Evolutionary conservation across 2,329 filamentous ascomycete genomes (phyloP).

Genomic region (Coniella vitis): DNA sequence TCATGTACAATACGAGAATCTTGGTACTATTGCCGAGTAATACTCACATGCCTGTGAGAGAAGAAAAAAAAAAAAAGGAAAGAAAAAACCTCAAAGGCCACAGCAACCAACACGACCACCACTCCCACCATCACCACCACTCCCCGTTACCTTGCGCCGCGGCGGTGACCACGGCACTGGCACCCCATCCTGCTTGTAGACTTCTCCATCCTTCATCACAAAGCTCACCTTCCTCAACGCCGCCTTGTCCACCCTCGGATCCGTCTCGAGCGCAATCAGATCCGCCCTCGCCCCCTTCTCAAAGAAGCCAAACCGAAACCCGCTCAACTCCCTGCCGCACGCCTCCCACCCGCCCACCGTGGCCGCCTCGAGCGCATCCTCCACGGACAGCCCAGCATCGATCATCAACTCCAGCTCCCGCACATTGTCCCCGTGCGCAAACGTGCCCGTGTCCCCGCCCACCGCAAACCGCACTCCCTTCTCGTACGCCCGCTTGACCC

Average conservation of each 20-base stretch:
- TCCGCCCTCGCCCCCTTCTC: slow-evolving; percentile 43
- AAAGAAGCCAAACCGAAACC: slow-evolving; percentile 45
- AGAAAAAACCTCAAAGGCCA: no score
- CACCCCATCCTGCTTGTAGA: slow-evolving; percentile 37
- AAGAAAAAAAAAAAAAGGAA: no score
- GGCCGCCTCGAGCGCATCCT: slow-evolving; percentile 41
- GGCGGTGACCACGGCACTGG: slow-evolving; percentile 18
- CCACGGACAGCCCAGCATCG: slow-evolving; percentile 41
- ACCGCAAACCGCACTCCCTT: slow-evolving; percentile 42
- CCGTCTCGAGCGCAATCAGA: slow-evolving; percentile 40
- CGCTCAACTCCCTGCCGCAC: slow-evolving; percentile 45
- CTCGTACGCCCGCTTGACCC: slow-evolving; percentile 38
- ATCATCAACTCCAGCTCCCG: slow-evolving; percentile 49
- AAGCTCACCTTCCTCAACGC: slow-evolving; percentile 42
- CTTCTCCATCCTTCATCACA: slow-evolving; percentile 50
- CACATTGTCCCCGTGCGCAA: slow-evolving; percentile 45
- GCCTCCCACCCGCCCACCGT: slow-evolving; percentile 49
- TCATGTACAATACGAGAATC: no score
- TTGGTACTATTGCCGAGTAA: no score
- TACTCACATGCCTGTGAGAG: no score
- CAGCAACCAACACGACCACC: no score
- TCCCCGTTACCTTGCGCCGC: slow-evolving; percentile 1
- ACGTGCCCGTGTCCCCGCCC: slow-evolving; percentile 48
- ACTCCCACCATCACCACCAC: slow-evolving; percentile 5
- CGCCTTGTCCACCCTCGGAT: slow-evolving; percentile 32